Conservation (phyloP, 108 stramenopile species). For the Cyclotella choctawhatcheeana region DNA sequence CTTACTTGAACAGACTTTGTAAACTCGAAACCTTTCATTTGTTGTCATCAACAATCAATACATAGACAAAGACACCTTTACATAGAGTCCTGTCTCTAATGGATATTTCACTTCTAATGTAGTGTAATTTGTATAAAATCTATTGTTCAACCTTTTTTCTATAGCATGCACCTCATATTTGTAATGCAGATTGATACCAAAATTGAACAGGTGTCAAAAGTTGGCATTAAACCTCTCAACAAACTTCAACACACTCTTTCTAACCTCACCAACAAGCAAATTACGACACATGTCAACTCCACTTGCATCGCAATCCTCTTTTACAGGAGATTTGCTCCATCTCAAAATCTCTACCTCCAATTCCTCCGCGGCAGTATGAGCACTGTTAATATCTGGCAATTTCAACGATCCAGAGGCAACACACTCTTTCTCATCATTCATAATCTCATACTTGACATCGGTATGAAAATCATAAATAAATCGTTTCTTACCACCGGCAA, state of each 20-base stretch:
- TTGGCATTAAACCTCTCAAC: constrained; percentile 78
- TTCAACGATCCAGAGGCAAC: constrained; percentile 68
- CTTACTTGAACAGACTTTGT: too few relatives aligned
- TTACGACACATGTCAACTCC: constrained; percentile 49
- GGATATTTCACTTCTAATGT: too few relatives aligned
- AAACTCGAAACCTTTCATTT: too few relatives aligned
- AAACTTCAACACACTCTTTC: constrained; percentile 68
- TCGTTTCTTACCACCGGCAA: constrained; percentile 91
- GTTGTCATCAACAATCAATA: too few relatives aligned
- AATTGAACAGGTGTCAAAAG: too few relatives aligned
- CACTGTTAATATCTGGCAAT: constrained; percentile 83
- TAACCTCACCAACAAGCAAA: constrained; percentile 55
- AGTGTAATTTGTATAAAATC: too few relatives aligned
- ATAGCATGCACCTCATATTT: too few relatives aligned
- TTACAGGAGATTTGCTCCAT: constrained; percentile 69
- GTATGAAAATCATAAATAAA: constrained; percentile 92
- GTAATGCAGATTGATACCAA: too few relatives aligned
- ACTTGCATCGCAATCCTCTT: background rate
- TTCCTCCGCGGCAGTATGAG: constrained; percentile 59
- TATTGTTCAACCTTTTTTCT: too few relatives aligned
- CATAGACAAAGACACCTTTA: too few relatives aligned
- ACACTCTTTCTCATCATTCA: constrained; percentile 55
- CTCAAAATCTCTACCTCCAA: constrained; percentile 65
- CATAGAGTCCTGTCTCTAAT: too few relatives aligned
- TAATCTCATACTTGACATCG: constrained; percentile 70